phyloP scores from a whole-genome alignment of 2,329 filamentous ascomycete genomes.

The Aspergillus felis region DNA sequence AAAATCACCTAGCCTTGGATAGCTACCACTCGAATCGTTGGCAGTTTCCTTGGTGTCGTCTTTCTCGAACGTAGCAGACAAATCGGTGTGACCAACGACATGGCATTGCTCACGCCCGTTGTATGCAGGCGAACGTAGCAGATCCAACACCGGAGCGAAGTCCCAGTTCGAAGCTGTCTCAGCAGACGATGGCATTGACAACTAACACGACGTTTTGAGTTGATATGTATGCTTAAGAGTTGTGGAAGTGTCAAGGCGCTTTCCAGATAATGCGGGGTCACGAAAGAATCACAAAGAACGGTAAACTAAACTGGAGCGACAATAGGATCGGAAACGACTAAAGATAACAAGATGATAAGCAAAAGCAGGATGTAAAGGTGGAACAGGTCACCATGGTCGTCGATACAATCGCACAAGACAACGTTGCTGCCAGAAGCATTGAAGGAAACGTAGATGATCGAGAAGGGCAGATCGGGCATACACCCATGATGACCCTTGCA shows the following conservation, averaged over 20 bases:
- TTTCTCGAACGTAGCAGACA: conserved; percentile 4
- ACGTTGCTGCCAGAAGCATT: conserved; percentile 9
- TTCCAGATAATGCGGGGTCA: conserved; percentile 4
- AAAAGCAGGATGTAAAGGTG: conserved; percentile 2
- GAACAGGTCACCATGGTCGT: conserved; percentile 20
- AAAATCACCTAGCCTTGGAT: conserved; percentile 41
- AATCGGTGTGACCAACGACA: conserved; percentile 10
- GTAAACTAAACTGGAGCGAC: background rate
- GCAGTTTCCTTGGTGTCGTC: conserved; percentile 7
- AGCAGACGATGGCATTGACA: conserved; percentile 29
- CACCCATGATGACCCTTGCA: conserved; percentile 1
- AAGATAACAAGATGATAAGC: background rate
- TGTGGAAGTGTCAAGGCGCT: background rate
- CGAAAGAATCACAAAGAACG: background rate
- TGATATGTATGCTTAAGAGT: background rate
- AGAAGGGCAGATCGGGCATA: conserved; percentile 1
- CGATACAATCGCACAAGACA: conserved; percentile 9
- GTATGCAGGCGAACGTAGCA: conserved; percentile 35
- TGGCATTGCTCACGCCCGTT: conserved; percentile 8
- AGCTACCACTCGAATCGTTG: conserved; percentile 4
- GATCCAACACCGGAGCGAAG: conserved; percentile 42
- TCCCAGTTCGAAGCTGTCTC: conserved; percentile 39
- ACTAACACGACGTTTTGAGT: background rate
- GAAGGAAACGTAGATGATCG: conserved; percentile 4
- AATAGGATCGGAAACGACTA: conserved; percentile 5